These are phyloP conservation scores for Sphagnurus paluster DNA, from an alignment of 1,284 basidiomycete genomes.

Conservation along the genomic window DNA sequence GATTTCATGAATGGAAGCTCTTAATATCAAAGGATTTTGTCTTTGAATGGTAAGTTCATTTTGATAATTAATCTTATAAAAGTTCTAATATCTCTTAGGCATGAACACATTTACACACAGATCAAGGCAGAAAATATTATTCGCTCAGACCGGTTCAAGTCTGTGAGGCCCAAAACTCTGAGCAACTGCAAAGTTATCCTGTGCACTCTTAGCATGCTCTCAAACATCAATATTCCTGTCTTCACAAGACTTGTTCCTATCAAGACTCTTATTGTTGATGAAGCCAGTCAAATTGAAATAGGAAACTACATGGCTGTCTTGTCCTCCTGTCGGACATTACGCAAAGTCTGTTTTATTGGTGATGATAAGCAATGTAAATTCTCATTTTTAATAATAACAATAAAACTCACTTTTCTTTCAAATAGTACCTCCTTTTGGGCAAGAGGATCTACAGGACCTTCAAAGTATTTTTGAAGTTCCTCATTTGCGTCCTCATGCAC, in stretches of 20 bases:
- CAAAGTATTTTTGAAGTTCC: constrained; percentile 60
- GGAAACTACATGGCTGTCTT: constrained; percentile 57
- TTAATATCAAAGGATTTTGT: constrained; percentile 62
- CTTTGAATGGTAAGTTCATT: constrained; percentile 50
- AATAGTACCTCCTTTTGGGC: constrained; percentile 64
- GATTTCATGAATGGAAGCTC: constrained; percentile 50
- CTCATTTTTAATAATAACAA: constrained; percentile 7
- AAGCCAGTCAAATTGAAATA: constrained; percentile 67
- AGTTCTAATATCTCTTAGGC: constrained; percentile 47
- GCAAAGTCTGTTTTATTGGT: constrained; percentile 71
- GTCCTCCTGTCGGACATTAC: constrained; percentile 36
- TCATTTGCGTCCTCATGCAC: constrained; percentile 40
- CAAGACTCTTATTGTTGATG: constrained; percentile 56
- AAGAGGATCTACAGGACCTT: constrained; percentile 49
- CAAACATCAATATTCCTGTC: constrained; percentile 38
- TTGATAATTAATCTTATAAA: constrained; percentile 13
- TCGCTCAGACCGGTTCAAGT: constrained; percentile 38
- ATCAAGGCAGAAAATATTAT: constrained; percentile 49
- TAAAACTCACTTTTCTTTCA: constrained; percentile 8
- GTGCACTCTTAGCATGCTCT: constrained; percentile 74
- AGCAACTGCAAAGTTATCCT: constrained; percentile 55
- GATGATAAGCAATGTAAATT: constrained; percentile 72
- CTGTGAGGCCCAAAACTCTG: constrained; percentile 25
- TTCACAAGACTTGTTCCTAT: constrained; percentile 45
- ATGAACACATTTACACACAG: constrained; percentile 65